Conservation (phyloP, 495 filamentous ascomycete genomes). For the Tuber microsphaerosporum region DNA sequence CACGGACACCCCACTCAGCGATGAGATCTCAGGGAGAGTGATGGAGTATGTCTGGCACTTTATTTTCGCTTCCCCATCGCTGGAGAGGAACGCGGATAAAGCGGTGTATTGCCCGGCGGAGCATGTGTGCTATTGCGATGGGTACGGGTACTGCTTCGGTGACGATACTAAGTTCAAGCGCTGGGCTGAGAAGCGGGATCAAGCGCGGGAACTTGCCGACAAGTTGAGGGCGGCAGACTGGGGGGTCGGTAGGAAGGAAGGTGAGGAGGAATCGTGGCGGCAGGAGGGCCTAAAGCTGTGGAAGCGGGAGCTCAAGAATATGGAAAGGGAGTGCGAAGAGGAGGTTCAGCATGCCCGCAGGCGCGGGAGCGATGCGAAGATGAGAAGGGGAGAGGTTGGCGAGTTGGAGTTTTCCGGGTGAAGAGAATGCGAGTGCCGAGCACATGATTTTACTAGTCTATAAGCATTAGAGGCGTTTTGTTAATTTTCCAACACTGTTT, state of each 20-base stretch:
- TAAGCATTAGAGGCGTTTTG: no score
- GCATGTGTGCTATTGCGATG: conserved; percentile 69
- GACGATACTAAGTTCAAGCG: conserved; percentile 50
- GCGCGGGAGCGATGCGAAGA: conserved; percentile 21
- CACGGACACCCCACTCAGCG: conserved; percentile 52
- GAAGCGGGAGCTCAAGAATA: conserved; percentile 18
- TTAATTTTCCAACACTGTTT: no score
- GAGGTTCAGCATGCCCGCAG: conserved; percentile 18
- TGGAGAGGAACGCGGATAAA: conserved; percentile 44
- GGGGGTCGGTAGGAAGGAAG: conserved; percentile 31
- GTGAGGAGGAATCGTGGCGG: conserved; percentile 21
- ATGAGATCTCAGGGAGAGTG: conserved; percentile 55
- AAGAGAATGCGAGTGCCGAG: background rate
- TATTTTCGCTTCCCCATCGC: conserved; percentile 50
- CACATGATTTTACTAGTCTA: background rate
- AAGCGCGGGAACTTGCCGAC: conserved; percentile 46
- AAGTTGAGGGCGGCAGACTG: conserved; percentile 47
- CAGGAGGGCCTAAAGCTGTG: conserved; percentile 23
- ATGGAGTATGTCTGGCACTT: conserved; percentile 72
- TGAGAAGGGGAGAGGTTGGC: conserved; percentile 26
- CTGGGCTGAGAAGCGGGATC: conserved; percentile 46
- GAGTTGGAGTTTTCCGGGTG: conserved; percentile 31
- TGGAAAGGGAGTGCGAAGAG: conserved; percentile 14
- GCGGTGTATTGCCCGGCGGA: conserved; percentile 57
- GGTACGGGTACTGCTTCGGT: conserved; percentile 71